These are phyloP conservation scores for Roridomyces roridus DNA, from an alignment of 768 basidiomycete species.

Conservation along the genomic window DNA sequence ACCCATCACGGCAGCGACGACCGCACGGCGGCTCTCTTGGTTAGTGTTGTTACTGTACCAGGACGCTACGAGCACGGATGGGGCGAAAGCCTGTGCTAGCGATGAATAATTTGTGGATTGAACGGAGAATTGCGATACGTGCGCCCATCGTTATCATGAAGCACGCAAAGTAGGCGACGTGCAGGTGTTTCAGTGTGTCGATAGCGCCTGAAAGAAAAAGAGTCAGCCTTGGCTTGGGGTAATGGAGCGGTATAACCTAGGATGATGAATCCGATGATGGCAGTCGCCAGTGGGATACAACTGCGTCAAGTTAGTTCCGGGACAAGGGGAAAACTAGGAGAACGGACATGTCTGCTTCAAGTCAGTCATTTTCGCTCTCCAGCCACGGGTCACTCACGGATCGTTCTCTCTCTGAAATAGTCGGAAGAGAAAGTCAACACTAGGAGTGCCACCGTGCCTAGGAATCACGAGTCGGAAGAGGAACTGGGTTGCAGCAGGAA, in stretches of 20 bases:
- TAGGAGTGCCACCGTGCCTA: slow-evolving; percentile 47
- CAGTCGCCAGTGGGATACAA: slow-evolving; percentile 48
- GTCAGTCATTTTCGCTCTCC: slow-evolving; percentile 7
- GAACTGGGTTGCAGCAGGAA: too few relatives aligned
- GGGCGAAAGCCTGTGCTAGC: slow-evolving; percentile 47
- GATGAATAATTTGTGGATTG: not conserved
- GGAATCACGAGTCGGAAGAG: too few relatives aligned
- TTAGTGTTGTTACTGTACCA: slow-evolving; percentile 59
- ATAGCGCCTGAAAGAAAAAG: slow-evolving; percentile 29
- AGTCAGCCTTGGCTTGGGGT: too few relatives aligned
- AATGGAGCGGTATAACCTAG: too few relatives aligned
- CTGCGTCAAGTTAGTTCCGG: slow-evolving; percentile 22
- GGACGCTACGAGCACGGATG: slow-evolving; percentile 48
- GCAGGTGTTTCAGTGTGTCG: slow-evolving; percentile 43
- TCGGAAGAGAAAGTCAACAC: slow-evolving; percentile 57
- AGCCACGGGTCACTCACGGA: slow-evolving; percentile 42
- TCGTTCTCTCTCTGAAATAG: slow-evolving; percentile 55
- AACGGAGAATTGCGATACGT: slow-evolving; percentile 18
- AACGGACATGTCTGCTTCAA: slow-evolving; percentile 18
- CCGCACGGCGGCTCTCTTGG: slow-evolving; percentile 52
- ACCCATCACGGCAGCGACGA: slow-evolving; percentile 60
- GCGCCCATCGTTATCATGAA: slow-evolving; percentile 59
- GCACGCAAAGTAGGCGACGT: slow-evolving; percentile 59
- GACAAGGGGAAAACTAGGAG: not conserved
- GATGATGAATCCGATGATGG: slow-evolving; percentile 47